These are phyloP conservation scores for Scutellaria galericulata DNA, from an alignment of 257 asterid species.

Conservation along the genomic window DNA sequence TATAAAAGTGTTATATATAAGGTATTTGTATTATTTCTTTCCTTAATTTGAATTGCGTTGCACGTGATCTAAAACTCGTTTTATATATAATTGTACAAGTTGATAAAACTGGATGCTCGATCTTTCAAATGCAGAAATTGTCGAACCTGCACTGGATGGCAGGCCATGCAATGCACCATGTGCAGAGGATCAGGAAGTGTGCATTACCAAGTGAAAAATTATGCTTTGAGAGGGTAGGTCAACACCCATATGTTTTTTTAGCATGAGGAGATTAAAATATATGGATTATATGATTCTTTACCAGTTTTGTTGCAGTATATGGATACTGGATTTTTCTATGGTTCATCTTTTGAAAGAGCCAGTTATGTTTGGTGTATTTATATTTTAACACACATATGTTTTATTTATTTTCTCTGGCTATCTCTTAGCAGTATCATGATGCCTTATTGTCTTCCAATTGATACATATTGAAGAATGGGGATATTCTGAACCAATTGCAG, in stretches of 20 bases:
- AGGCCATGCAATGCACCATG: conserved; percentile 91
- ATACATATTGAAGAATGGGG: conserved; percentile 4
- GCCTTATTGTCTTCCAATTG: conserved; percentile 10
- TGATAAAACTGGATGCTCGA: conserved; percentile 26
- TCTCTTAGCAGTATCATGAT: conserved; percentile 24
- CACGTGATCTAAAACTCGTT: neutral
- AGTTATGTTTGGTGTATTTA: conserved; percentile 19
- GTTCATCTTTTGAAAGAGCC: conserved; percentile 10
- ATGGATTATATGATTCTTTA: conserved; percentile 13
- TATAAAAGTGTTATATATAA: too few species aligned
- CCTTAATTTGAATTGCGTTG: too few species aligned
- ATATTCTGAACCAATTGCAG: conserved; percentile 2
- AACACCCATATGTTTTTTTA: conserved; percentile 20
- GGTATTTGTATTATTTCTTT: too few species aligned
- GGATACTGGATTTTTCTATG: neutral
- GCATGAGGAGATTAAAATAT: conserved; percentile 13
- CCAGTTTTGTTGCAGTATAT: conserved; percentile 1
- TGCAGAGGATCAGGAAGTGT: conserved; percentile 94
- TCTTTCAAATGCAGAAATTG: conserved; percentile 69
- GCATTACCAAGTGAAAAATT: conserved; percentile 88
- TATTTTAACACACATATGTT: conserved; percentile 1
- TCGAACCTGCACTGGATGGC: conserved; percentile 87
- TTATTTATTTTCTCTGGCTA: conserved; percentile 20
- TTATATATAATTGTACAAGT: conserved; percentile 23
- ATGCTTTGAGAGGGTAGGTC: conserved; percentile 75